These are phyloP conservation scores for Pulveroboletus sp. DNA, from an alignment of 768 basidiomycete species.

Conservation along the genomic window DNA sequence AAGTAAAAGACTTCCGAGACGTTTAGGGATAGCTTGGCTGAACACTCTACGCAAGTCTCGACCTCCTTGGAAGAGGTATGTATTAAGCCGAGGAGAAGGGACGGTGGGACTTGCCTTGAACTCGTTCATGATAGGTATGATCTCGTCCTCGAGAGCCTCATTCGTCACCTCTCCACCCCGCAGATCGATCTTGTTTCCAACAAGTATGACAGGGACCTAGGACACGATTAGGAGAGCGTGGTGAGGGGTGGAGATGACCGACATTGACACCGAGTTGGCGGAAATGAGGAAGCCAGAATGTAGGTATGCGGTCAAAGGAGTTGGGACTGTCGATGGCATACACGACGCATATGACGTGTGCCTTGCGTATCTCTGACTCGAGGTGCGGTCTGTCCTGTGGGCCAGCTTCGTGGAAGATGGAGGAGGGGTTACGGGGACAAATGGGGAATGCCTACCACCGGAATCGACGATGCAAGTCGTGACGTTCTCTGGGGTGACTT, in stretches of 20 bases:
- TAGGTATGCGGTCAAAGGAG: conserved; percentile 96
- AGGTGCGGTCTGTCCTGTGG: conserved; percentile 85
- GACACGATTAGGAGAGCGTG: conserved; percentile 6
- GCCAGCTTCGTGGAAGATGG: conserved; percentile 52
- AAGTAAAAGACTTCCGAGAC: conserved; percentile 98
- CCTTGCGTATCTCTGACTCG: conserved; percentile 93
- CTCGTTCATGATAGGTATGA: conserved; percentile 95
- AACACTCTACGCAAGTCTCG: conserved; percentile 96
- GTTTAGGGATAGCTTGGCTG: conserved; percentile 86
- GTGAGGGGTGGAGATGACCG: conserved; percentile 22
- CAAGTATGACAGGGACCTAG: conserved; percentile 93
- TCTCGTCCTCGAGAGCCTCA: conserved; percentile 91
- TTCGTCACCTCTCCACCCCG: conserved; percentile 93
- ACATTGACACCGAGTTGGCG: conserved; percentile 95
- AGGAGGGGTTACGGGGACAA: conserved; percentile 2
- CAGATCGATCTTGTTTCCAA: conserved; percentile 98
- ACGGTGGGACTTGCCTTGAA: conserved; percentile 70
- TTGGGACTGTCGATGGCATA: conserved; percentile 96
- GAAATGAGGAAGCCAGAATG: conserved; percentile 96
- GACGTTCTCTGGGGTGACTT: conserved; percentile 96
- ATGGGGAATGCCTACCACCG: conserved; percentile 60
- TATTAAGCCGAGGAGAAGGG: neutral
- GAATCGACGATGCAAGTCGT: conserved; percentile 98
- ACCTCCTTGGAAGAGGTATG: conserved; percentile 67
- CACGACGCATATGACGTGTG: conserved; percentile 97